These are phyloP conservation scores for Nakaseomyces glabratus DNA, from an alignment of 1,139 yeast genomes.

Conservation along the genomic window DNA sequence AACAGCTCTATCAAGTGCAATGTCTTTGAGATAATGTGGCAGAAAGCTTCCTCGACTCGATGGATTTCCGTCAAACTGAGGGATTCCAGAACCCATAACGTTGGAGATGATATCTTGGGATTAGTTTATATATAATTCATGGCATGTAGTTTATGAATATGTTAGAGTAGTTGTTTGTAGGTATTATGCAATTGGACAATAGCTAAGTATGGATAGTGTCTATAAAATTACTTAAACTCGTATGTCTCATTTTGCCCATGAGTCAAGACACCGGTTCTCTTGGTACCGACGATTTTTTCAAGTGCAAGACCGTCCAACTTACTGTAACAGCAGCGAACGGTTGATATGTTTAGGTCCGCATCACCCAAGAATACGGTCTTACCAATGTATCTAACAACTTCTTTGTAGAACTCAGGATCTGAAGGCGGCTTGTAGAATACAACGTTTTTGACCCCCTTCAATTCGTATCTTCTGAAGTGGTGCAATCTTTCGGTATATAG, in stretches of 20 bases:
- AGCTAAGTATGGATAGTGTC: too few relatives aligned
- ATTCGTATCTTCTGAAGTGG: slow-evolving; percentile 76
- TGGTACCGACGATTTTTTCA: slow-evolving; percentile 80
- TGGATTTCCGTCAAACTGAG: too few relatives aligned
- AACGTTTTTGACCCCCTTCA: slow-evolving; percentile 78
- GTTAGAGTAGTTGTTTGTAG: too few relatives aligned
- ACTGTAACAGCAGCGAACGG: slow-evolving; percentile 59
- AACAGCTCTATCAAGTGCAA: too few relatives aligned
- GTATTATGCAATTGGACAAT: too few relatives aligned
- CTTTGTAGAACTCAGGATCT: slow-evolving; percentile 76
- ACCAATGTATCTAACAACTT: slow-evolving; percentile 48
- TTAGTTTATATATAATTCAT: too few relatives aligned
- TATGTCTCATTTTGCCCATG: slow-evolving; percentile 63
- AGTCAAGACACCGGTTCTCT: slow-evolving; percentile 59
- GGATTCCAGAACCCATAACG: too few relatives aligned
- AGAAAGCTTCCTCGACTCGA: too few relatives aligned
- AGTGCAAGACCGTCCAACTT: slow-evolving; percentile 74
- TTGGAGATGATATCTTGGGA: too few relatives aligned
- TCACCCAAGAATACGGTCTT: slow-evolving; percentile 35
- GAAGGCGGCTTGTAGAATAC: slow-evolving; percentile 78
- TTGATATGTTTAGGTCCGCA: slow-evolving; percentile 55
- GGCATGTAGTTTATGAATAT: too few relatives aligned
- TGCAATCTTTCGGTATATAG: slow-evolving; percentile 90
- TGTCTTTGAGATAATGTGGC: too few relatives aligned
- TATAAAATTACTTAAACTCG: slow-evolving; percentile 55